These are phyloP conservation scores for Pyrus hybrid DNA, from an alignment of 331 rosid genomes.

Conservation along the genomic window DNA sequence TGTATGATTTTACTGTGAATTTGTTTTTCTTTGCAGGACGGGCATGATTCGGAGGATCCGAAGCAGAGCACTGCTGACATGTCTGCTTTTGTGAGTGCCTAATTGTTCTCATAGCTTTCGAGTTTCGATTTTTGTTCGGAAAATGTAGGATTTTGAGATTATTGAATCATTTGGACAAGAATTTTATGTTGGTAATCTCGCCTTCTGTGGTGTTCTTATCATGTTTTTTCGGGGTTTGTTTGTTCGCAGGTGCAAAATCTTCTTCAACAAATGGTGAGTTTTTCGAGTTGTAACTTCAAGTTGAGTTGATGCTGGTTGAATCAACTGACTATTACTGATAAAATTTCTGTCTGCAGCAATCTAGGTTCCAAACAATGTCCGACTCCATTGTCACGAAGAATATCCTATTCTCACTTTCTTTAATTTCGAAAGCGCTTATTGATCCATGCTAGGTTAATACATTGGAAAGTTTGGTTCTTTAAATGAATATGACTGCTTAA, in stretches of 20 bases:
- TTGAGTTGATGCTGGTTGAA: constrained; percentile 1
- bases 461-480: neutral
- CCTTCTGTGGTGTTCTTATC: neutral
- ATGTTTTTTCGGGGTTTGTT: neutral
- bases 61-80: constrained; percentile 87
- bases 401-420: constrained; percentile 49
- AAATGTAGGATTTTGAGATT: neutral
- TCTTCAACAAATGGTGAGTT: constrained; percentile 93
- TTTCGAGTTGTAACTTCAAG: neutral
- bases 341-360: constrained; percentile 48
- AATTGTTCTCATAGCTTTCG: neutral
- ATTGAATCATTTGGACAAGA: neutral
- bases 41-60: constrained; percentile 64
- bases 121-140: neutral
- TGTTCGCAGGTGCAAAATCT: constrained; percentile 74
- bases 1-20: neutral
- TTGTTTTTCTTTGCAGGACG: constrained; percentile 43
- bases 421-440: neutral
- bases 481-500: neutral
- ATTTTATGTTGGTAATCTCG: neutral
- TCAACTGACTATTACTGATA: neutral
- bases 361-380: constrained; percentile 81
- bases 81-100: constrained; percentile 73
- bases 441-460: neutral
- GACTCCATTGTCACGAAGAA: constrained; percentile 81